Evolutionary conservation across 2,329 filamentous ascomycete genomes (phyloP), one percentile per base, ranked within the genome.

Genomic region (Arthrobotrys conoides): DNA sequence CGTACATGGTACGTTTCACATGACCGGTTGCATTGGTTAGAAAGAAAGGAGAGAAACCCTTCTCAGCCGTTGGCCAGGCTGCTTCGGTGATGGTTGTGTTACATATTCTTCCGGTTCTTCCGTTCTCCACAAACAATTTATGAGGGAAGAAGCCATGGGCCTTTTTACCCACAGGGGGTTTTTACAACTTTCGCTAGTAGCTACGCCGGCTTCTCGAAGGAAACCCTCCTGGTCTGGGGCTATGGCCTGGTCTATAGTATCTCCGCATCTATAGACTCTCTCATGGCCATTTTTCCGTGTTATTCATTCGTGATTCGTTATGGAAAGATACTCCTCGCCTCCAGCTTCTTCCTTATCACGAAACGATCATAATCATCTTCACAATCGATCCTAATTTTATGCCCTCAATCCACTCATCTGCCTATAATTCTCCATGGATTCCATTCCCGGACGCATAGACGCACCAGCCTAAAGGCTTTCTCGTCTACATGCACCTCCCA

Each of bases 401-500:
- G 18, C 27, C 65, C 48, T 68, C 27, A 46, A 30, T 48, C 38
- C 14, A 3, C 49, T n/a, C 24, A 64, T 48, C 38, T 48, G 41
- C 59, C 36, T 48, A 64, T 14, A 30, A 48, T 27, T 33, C 10
- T 44, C 38, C 44, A 65, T 49, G 24, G 59, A 64, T 48, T 8
- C 24, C 41, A 33, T 36, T 57, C 53, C 57, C 41, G 33, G 48
- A 68, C 44, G 68, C 68, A 71, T 71, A 71, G 68, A 71, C 68
- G 68, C 68, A 71, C 68, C 68, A 71, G 68, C 68, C 68, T 71
- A 71, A 71, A 71, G n/a, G 49, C 65, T 64, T 46, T 30, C 59
- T 64, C 59, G 53, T 59, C 53, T 59, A 59, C 53, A 33, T 44
- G 44, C 48, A 59, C 61, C 27, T 55, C 59, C 59, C 33, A 46